A percentile compares a stretch with the other conserved stretches of the same genome.
These are phyloP conservation scores for Trypanosoma rangeli DNA, from an alignment of 208 protist genomes.

Conservation along the genomic window DNA sequence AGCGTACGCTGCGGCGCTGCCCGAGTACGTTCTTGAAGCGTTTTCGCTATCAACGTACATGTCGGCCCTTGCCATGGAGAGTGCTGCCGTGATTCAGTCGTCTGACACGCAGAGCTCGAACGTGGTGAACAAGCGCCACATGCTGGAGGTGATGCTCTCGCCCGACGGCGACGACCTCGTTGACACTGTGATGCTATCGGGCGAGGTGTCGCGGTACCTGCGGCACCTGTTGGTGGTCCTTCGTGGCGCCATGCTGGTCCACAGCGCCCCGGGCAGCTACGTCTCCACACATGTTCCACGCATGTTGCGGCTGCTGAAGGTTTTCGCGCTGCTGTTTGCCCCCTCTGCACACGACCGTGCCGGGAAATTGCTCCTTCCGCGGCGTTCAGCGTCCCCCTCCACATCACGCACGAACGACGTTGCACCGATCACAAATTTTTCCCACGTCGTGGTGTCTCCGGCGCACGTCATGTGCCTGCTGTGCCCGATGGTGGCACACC, in stretches of 20 bases:
- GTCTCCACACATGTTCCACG: slow-evolving; percentile 29
- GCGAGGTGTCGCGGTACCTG: slow-evolving; percentile 65
- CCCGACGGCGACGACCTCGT: slow-evolving; percentile 45
- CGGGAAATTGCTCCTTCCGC: slow-evolving; percentile 10
- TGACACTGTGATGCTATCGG: slow-evolving; percentile 67
- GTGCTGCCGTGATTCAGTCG: slow-evolving; percentile 75
- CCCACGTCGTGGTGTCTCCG: slow-evolving; percentile 27
- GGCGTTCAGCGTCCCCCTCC: background rate
- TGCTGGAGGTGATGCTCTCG: slow-evolving; percentile 68
- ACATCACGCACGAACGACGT: slow-evolving; percentile 1
- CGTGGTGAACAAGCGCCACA: slow-evolving; percentile 76
- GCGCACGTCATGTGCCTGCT: slow-evolving; percentile 74
- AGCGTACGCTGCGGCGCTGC: slow-evolving; percentile 50
- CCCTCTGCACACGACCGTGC: slow-evolving; percentile 26
- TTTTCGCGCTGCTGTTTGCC: slow-evolving; percentile 72
- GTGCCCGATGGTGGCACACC: slow-evolving; percentile 55
- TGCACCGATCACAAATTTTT: slow-evolving; percentile 14
- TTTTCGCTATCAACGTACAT: slow-evolving; percentile 88
- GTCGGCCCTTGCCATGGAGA: slow-evolving; percentile 76
- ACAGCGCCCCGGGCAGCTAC: slow-evolving; percentile 23
- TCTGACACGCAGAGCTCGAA: slow-evolving; percentile 49
- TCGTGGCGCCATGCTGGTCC: slow-evolving; percentile 46
- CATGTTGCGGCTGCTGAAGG: slow-evolving; percentile 54
- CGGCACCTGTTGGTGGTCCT: slow-evolving; percentile 77
- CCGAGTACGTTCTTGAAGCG: slow-evolving; percentile 56